Evolutionary conservation across 306 rosid genomes (phyloP), one percentile per base, ranked within the genome.

Genomic region (Abrus pulchellus): DNA sequence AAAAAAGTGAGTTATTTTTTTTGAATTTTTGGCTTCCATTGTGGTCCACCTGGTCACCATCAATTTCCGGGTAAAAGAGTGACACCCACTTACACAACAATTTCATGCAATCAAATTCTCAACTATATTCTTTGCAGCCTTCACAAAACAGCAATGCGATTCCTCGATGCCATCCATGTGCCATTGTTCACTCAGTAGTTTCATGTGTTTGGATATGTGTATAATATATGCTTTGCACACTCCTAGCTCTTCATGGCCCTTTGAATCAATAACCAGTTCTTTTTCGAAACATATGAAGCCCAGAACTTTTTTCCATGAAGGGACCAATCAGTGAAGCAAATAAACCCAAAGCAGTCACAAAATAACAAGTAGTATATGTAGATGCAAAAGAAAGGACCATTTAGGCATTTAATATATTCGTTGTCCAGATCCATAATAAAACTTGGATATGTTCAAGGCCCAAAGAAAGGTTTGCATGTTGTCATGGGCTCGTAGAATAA

Each of bases 31-130:
- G 6, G 47, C 30, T 64, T 68, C 28, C 68, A 68, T 77, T 54
- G 85, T 87, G 86, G 83, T 81, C 93, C 89, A 84, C 85, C 67
- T 85, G 61, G 81, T 87, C 86, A 83, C 81, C 86, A 57, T 72
- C 80, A 82, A 80, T 85, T 89, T 89, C 83, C 73, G 85, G 87
- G 85, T 55, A 82, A 82, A 84, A 82, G 80, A 68, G 85, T 72
- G 83, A 78, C 81, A 81, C 74, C 80, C 82, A 80, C 74, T 62
- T 49, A 29, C 29, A 47, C 13, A 64, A 81, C 67, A 53, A 71
- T 30, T 81, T 55, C 68, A 61, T 72, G 82, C 68, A 50, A 28
- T 45, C 40, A 59, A 81, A 76, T 27, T 65, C 72, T 48, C 33
- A 56, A 72, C 47, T 74, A 69, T 72, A 71, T 81, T 68, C 81